Percentiles rank a stretch among this genome's conserved stretches.
These are phyloP conservation scores for Lipomyces starkeyi DNA, from an alignment of 805 yeast genomes.

Conservation along the genomic window DNA sequence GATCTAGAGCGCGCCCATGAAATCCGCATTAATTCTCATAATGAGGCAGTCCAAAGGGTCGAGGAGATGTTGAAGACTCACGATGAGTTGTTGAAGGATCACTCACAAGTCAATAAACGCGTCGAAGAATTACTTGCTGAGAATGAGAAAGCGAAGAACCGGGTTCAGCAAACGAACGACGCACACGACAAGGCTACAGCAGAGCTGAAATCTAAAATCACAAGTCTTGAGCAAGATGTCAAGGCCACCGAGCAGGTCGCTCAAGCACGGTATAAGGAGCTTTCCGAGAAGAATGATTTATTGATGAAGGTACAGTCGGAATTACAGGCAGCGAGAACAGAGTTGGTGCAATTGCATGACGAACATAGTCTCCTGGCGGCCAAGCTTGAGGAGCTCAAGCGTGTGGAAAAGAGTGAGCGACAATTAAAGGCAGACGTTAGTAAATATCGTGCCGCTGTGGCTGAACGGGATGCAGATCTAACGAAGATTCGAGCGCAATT, in stretches of 20 bases:
- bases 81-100: background rate
- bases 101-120: background rate
- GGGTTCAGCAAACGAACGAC: constrained; percentile 13
- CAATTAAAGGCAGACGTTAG: constrained; percentile 21
- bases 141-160: constrained; percentile 44
- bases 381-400: constrained; percentile 24
- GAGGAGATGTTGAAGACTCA: constrained; percentile 36
- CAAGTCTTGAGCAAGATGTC: constrained; percentile 37
- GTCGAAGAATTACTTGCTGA: constrained; percentile 41
- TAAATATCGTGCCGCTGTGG: constrained; percentile 23
- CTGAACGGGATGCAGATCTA: constrained; percentile 34
- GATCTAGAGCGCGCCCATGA: constrained; percentile 28
- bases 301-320: constrained; percentile 38
- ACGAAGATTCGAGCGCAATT: constrained; percentile 21
- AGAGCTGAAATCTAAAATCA: constrained; percentile 38
- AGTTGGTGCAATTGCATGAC: constrained; percentile 32
- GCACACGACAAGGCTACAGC: constrained; percentile 39
- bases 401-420: constrained; percentile 34
- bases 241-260: constrained; percentile 43
- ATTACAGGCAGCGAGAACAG: constrained; percentile 30
- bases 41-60: constrained; percentile 29
- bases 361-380: constrained; percentile 35
- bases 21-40: constrained; percentile 29
- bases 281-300: constrained; percentile 41
- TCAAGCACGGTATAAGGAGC: constrained; percentile 52